Conservation (phyloP, 305 asterid species). For the Ilex paraguariensis region DNA sequence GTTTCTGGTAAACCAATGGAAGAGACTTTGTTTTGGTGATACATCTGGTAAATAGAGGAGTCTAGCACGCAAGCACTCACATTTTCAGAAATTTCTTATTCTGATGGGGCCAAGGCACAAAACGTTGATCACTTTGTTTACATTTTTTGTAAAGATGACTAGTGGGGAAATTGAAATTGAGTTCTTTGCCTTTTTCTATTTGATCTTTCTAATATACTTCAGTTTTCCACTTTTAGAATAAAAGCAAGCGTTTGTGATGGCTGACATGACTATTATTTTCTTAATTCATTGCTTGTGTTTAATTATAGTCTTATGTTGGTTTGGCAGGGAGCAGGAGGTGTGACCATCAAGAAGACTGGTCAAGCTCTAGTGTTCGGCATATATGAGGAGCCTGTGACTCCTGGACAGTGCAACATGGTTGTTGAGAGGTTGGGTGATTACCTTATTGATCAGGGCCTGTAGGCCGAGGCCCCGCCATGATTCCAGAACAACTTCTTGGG, state of each 20-base stretch:
- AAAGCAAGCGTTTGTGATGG: no score
- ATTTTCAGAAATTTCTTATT: no score
- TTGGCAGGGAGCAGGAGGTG: slow-evolving; percentile 62
- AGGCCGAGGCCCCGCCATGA: background rate
- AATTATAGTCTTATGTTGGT: background rate
- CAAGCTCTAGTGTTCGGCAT: slow-evolving; percentile 60
- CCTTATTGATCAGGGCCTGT: slow-evolving; percentile 5
- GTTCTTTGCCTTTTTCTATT: no score
- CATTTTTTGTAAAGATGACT: no score
- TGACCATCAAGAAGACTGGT: slow-evolving; percentile 62
- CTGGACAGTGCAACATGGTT: slow-evolving; percentile 6
- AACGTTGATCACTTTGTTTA: no score
- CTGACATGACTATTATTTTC: background rate
- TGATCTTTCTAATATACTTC: background rate
- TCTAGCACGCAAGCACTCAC: no score
- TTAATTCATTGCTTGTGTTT: background rate
- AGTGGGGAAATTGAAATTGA: no score
- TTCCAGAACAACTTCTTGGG: background rate
- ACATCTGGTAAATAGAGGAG: no score
- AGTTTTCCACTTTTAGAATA: no score
- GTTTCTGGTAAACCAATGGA: no score
- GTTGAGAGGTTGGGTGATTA: slow-evolving; percentile 7
- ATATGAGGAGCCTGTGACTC: slow-evolving; percentile 59
- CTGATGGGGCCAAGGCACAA: no score
- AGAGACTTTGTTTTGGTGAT: no score